Conservation (phyloP, 495 filamentous ascomycete genomes). For the Tetracladium setigerum region DNA sequence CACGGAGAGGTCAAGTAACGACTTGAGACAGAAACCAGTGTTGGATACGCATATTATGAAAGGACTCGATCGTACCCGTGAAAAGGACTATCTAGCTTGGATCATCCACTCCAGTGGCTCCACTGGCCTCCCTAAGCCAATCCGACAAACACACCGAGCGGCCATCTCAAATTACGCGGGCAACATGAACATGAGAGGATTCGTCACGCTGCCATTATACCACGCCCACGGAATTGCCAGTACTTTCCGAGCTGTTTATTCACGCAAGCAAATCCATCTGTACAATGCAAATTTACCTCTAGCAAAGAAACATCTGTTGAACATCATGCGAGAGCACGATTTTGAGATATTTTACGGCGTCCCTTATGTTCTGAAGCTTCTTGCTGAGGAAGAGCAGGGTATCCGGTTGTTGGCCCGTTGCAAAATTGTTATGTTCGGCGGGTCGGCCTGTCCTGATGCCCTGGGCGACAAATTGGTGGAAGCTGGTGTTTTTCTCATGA, state of each 20-base stretch:
- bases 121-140: conserved; percentile 14
- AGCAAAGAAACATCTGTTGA: conserved; percentile 30
- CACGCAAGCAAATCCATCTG: conserved; percentile 33
- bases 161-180: conserved; percentile 30
- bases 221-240: conserved; percentile 40
- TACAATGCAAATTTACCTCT: conserved; percentile 38
- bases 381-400: conserved; percentile 37
- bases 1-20: neutral
- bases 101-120: conserved; percentile 13
- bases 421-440: conserved; percentile 40
- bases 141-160: conserved; percentile 10
- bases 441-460: conserved; percentile 39
- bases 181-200: conserved; percentile 35
- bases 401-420: conserved; percentile 34
- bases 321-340: conserved; percentile 29
- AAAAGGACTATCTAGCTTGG: conserved; percentile 29
- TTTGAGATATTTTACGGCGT: conserved; percentile 37
- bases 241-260: conserved; percentile 38
- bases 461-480: conserved; percentile 45
- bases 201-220: conserved; percentile 32
- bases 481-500: conserved; percentile 45
- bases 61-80: conserved; percentile 31
- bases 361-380: conserved; percentile 41
- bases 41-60: conserved; percentile 31
- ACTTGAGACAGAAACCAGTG: conserved; percentile 9